Evolutionary conservation across 2,329 filamentous ascomycete species (phyloP).

Genomic region (Fusarium chaquense): DNA sequence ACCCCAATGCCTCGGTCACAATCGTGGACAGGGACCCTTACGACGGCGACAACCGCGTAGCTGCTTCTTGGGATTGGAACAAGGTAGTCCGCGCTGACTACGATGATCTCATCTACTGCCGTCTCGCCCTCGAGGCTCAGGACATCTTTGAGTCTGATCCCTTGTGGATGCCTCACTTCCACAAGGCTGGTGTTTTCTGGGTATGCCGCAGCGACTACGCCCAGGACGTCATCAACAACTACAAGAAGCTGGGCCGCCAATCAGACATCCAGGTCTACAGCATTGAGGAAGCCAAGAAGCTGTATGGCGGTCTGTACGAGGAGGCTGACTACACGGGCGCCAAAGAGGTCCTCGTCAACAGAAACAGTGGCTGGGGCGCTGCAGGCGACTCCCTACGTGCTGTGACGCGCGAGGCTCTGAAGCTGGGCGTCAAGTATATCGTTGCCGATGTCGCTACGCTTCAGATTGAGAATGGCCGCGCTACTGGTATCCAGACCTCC

Average conservation of each 20-base stretch:
- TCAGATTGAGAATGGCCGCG: constrained; percentile 60
- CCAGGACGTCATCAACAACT: constrained; percentile 65
- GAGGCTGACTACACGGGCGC: constrained; percentile 70
- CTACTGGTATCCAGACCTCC: constrained; percentile 62
- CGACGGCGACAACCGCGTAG: constrained; percentile 61
- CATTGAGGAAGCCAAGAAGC: constrained; percentile 58
- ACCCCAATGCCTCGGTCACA: constrained; percentile 64
- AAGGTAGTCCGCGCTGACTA: constrained; percentile 44
- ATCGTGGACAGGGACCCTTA: constrained; percentile 68
- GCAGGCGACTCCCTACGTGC: constrained; percentile 68
- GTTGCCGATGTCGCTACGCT: constrained; percentile 63
- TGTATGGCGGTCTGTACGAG: constrained; percentile 70
- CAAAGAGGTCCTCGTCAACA: constrained; percentile 71
- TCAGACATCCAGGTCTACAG: constrained; percentile 59
- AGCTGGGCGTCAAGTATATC: constrained; percentile 70
- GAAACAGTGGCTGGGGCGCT: constrained; percentile 72
- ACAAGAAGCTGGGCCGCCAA: constrained; percentile 58
- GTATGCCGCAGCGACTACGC: constrained; percentile 65
- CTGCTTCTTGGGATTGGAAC: constrained; percentile 72
- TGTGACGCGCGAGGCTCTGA: constrained; percentile 64
- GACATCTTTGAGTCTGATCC: constrained; percentile 70
- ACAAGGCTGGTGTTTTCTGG: constrained; percentile 70
- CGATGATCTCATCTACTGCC: constrained; percentile 70
- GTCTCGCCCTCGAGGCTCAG: constrained; percentile 74
- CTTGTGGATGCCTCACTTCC: constrained; percentile 67